These are phyloP conservation scores for Hygrocybe punicea DNA, from an alignment of 768 basidiomycete genomes.

Conservation along the genomic window DNA sequence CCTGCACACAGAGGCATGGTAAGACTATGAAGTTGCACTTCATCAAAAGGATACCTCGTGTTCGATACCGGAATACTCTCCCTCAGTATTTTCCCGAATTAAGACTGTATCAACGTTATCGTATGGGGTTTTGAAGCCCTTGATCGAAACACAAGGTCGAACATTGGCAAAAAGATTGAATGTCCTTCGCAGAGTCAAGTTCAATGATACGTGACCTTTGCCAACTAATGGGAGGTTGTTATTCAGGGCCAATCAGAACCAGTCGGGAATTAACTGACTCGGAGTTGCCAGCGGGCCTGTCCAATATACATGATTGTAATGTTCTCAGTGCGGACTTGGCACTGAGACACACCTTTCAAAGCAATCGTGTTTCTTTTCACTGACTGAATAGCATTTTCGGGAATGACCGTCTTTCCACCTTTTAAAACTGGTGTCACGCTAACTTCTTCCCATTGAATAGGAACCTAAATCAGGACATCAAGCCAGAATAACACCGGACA, in stretches of 20 bases:
- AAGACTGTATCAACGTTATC: constrained; percentile 97
- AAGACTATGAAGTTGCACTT: neutral
- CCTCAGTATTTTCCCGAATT: constrained; percentile 99
- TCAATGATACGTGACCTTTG: constrained; percentile 97
- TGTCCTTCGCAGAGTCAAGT: constrained; percentile 92
- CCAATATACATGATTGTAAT: constrained; percentile 4
- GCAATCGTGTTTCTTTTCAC: constrained; percentile 98
- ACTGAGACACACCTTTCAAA: constrained; percentile 69
- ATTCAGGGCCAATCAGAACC: constrained; percentile 3
- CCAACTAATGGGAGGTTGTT: constrained; percentile 58
- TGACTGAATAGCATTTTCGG: constrained; percentile 83
- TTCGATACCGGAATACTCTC: constrained; percentile 99
- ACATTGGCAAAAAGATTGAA: constrained; percentile 99
- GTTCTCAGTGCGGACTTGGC: neutral
- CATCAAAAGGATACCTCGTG: constrained; percentile 67
- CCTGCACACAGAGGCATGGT: constrained; percentile 39
- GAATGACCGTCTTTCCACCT: constrained; percentile 95
- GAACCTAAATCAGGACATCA: constrained; percentile 57
- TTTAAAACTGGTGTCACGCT: constrained; percentile 91
- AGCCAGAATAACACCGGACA: neutral
- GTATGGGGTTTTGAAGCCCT: constrained; percentile 97
- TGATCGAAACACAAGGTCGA: constrained; percentile 91
- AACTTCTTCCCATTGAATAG: constrained; percentile 99
- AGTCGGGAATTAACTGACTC: constrained; percentile 52
- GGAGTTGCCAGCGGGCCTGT: constrained; percentile 94